Conservation (phyloP, 768 basidiomycete genomes). For the Pulveroboletus sp. region DNA sequence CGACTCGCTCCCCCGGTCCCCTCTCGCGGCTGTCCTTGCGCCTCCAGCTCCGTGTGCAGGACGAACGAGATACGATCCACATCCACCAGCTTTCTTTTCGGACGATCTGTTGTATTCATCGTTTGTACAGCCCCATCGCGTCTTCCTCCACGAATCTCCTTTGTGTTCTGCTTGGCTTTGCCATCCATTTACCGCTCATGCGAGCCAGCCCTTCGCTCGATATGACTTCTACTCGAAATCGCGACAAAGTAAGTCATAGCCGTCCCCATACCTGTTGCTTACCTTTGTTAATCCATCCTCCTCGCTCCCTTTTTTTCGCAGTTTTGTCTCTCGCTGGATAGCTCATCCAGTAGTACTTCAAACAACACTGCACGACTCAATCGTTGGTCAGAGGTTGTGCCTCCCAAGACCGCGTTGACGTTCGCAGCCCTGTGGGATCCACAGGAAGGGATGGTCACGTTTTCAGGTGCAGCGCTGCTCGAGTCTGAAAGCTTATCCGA, state of each 20-base stretch:
- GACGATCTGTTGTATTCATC: neutral
- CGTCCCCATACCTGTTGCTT: neutral
- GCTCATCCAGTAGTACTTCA: slow-evolving; percentile 6
- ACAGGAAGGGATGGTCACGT: slow-evolving; percentile 52
- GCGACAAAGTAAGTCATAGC: slow-evolving; percentile 20
- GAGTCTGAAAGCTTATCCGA: slow-evolving; percentile 23
- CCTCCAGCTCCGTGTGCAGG: slow-evolving; percentile 20
- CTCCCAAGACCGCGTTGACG: slow-evolving; percentile 51
- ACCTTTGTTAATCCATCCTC: neutral
- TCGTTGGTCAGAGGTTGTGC: slow-evolving; percentile 57
- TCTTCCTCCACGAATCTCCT: no score
- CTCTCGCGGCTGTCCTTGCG: slow-evolving; percentile 7
- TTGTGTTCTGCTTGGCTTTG: no score
- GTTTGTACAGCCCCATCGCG: neutral
- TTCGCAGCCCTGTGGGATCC: slow-evolving; percentile 62
- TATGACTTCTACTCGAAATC: slow-evolving; percentile 18
- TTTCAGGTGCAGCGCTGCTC: slow-evolving; percentile 49
- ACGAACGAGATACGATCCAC: no score
- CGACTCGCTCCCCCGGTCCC: slow-evolving; percentile 1
- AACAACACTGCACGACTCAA: slow-evolving; percentile 14
- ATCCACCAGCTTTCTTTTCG: neutral
- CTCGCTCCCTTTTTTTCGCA: neutral
- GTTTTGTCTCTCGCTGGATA: slow-evolving; percentile 26
- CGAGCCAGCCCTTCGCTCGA: neutral
- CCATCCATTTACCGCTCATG: no score